Evolutionary conservation across 2,329 filamentous ascomycete species (phyloP).

Genomic region (Sphaerostilbella broomeana): DNA sequence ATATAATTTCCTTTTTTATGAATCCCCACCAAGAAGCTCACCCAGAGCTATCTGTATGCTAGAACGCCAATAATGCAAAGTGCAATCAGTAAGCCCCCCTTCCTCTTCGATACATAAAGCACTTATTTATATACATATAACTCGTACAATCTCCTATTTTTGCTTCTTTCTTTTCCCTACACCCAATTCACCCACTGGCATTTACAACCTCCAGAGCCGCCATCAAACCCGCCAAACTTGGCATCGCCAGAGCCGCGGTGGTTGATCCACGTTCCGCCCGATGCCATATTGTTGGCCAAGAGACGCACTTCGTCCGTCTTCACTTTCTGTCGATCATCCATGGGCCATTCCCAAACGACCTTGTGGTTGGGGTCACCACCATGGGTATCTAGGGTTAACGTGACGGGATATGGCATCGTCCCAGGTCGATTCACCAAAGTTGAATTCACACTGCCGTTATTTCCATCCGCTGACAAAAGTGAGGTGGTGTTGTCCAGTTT

Average conservation of each 20-base stretch:
- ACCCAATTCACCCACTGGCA: constrained; percentile 55
- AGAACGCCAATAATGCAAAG: neutral
- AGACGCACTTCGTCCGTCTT: constrained; percentile 37
- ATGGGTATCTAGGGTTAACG: constrained; percentile 55
- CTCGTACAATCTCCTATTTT: neutral
- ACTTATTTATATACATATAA: neutral
- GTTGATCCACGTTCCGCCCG: constrained; percentile 49
- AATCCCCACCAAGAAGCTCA: neutral
- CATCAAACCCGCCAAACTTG: constrained; percentile 54
- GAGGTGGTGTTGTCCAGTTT: constrained; percentile 38
- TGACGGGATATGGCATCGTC: constrained; percentile 58
- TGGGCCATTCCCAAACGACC: constrained; percentile 46
- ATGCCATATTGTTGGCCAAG: constrained; percentile 43
- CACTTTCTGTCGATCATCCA: constrained; percentile 42
- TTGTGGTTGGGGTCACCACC: constrained; percentile 50
- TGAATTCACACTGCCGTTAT: constrained; percentile 22
- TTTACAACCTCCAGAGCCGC: constrained; percentile 55
- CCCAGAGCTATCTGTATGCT: neutral
- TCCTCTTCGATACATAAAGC: too few relatives aligned
- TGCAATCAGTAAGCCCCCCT: neutral
- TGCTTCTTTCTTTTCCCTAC: constrained; percentile 4
- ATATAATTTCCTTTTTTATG: neutral
- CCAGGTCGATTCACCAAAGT: constrained; percentile 40
- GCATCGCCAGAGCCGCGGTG: constrained; percentile 36
- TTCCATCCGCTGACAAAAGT: constrained; percentile 24